Evolutionary conservation across 2,329 filamentous ascomycete genomes (phyloP).

Genomic region (Scortechinia acanthostroma): DNA sequence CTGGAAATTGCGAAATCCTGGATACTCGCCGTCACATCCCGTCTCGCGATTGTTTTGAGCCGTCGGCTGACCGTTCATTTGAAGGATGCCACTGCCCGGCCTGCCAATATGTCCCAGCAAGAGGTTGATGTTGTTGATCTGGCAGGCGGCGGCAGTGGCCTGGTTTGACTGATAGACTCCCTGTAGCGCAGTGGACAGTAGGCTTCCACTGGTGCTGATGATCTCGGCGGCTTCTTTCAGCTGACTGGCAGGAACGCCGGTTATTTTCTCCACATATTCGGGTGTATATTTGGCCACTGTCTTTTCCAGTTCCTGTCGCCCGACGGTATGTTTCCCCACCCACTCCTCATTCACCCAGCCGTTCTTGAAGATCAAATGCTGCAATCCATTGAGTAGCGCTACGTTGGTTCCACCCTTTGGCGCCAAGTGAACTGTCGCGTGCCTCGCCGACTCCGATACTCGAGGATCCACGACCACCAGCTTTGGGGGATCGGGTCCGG

Average conservation of each 20-base stretch:
- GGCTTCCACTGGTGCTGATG: slow-evolving; percentile 16
- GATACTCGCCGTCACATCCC: slow-evolving; percentile 26
- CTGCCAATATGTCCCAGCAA: slow-evolving; percentile 22
- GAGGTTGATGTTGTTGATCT: slow-evolving; percentile 30
- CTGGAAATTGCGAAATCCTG: slow-evolving; percentile 22
- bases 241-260: slow-evolving; percentile 17
- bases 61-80: slow-evolving; percentile 29
- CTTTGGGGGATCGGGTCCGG: slow-evolving; percentile 20
- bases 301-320: slow-evolving; percentile 13
- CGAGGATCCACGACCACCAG: slow-evolving; percentile 25
- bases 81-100: slow-evolving; percentile 21
- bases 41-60: slow-evolving; percentile 28
- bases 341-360: slow-evolving; percentile 21
- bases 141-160: slow-evolving; percentile 25
- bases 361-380: slow-evolving; percentile 23
- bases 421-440: slow-evolving; percentile 21
- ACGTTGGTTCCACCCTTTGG: slow-evolving; percentile 24
- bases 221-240: slow-evolving; percentile 20
- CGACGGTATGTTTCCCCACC: slow-evolving; percentile 16
- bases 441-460: slow-evolving; percentile 18
- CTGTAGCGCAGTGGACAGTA: slow-evolving; percentile 25
- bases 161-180: slow-evolving; percentile 30
- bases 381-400: slow-evolving; percentile 24
- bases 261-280: slow-evolving; percentile 19
- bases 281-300: slow-evolving; percentile 19